These are phyloP conservation scores for Metschnikowia cerradonensis DNA, from an alignment of 805 yeast species.

Conservation along the genomic window DNA sequence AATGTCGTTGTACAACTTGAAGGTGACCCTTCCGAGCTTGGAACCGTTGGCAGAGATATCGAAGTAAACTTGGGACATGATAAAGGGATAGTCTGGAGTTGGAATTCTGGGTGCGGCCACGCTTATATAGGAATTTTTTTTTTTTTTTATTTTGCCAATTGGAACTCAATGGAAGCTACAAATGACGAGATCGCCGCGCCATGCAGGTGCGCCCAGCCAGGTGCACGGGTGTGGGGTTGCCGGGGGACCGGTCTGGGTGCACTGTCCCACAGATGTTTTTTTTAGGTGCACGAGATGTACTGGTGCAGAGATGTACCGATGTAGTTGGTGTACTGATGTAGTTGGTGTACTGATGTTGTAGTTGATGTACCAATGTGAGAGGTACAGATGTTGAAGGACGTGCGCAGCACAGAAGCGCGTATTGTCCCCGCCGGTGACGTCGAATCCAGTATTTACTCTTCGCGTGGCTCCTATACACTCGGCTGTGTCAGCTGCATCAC, in stretches of 20 bases:
- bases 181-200: conserved; percentile 1
- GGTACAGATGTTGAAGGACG: too few relatives aligned
- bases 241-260: background rate
- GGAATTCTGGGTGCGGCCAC: conserved; percentile 5
- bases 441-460: too few relatives aligned
- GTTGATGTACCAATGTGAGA: too few relatives aligned
- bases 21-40: conserved; percentile 73
- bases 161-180: conserved; percentile 11
- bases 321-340: background rate
- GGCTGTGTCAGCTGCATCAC: too few relatives aligned
- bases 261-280: too few relatives aligned
- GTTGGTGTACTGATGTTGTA: background rate
- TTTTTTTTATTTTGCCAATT: conserved; percentile 6
- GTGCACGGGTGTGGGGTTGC: background rate
- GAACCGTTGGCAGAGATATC: conserved; percentile 74
- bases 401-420: background rate
- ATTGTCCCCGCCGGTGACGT: background rate
- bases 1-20: conserved; percentile 84
- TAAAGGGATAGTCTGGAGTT: background rate
- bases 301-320: too few relatives aligned
- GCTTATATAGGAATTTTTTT: conserved; percentile 7
- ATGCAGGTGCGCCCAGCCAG: background rate
- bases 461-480: too few relatives aligned
- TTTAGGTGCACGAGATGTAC: background rate
- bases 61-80: conserved; percentile 72